Evolutionary conservation across 1,139 yeast species (phyloP), one percentile per base, ranked within the genome.

Genomic region (Suhomyces maxii): DNA sequence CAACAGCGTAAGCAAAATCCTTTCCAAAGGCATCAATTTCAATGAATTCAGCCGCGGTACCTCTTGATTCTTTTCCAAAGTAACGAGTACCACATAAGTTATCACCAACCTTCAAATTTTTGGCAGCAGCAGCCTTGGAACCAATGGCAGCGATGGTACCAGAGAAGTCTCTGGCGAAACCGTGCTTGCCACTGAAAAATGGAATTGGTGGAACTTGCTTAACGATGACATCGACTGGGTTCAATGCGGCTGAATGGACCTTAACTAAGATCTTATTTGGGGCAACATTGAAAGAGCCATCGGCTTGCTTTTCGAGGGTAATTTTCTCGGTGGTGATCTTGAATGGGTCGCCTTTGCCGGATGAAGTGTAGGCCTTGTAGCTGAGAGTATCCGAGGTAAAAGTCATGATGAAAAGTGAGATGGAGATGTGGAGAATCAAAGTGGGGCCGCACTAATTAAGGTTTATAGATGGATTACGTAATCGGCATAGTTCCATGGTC

Each of bases 111-210:
- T 68, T 64, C 63, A 78, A 76, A 10, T 65, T 59, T 3, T 58
- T 54, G 23, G 57, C 57, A 5, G 52, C 51, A 3, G 58, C 57
- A 9, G 77, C 64, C 6, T 63, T 60, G 0, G 64, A 61, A 8
- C 95, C 95, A 40, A 84, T 80, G 34, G 80, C 74, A 2, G 76
- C 76, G 33, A 88, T 72, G 1, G 69, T 68, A 34, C 96, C 96
- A 10, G 86, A 65, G 56, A 78, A 87, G 57, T 88, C 96, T 49
- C 80, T 70, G 4, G 93, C 91, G 30, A 84, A 58, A 8, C 89
- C 89, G 45, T 80, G 77, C 49, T 64, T 65, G 4, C 46, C 46
- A 58, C 66, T 69, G 53, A 56, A 64, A 12, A 53, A 11, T 2
- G 46, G 41, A 57, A 52, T 59, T 36, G 58, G 68, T 46, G 65